These are phyloP conservation scores for Cryptosporidium bovis DNA, from an alignment of 169 alveolate species.

Conservation along the genomic window DNA sequence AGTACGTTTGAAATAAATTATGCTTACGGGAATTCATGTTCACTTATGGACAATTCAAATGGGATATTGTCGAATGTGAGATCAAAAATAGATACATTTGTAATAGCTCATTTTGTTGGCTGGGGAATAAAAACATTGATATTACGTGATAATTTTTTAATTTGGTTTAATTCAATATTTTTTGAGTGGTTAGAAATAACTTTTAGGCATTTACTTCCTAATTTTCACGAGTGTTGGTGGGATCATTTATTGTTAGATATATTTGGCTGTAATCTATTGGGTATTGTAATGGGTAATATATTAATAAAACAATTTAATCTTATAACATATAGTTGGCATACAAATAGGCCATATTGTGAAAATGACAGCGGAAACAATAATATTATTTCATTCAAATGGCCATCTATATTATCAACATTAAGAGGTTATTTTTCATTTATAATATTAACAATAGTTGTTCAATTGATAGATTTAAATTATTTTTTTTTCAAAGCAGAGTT, in stretches of 20 bases:
- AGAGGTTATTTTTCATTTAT: conserved; percentile 78
- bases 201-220: conserved; percentile 89
- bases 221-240: conserved; percentile 95
- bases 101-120: conserved; percentile 88
- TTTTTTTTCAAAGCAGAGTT: conserved; percentile 86
- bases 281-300: conserved; percentile 82
- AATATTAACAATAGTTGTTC: conserved; percentile 80
- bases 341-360: conserved; percentile 7
- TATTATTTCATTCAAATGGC: conserved; percentile 67
- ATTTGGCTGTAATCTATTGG: conserved; percentile 86
- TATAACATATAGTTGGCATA: conserved; percentile 76
- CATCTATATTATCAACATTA: conserved; percentile 81
- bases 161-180: conserved; percentile 83
- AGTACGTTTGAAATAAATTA: conserved; percentile 85
- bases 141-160: conserved; percentile 84
- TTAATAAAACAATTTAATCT: conserved; percentile 39
- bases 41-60: conserved; percentile 53
- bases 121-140: conserved; percentile 89
- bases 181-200: conserved; percentile 90
- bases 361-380: background rate
- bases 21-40: conserved; percentile 85
- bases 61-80: conserved; percentile 61
- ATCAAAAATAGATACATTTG: conserved; percentile 84
- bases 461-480: conserved; percentile 83
- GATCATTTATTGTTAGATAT: conserved; percentile 87